These are phyloP conservation scores for Lagerstroemia speciosa DNA, from an alignment of 345 rosid genomes.

Conservation along the genomic window DNA sequence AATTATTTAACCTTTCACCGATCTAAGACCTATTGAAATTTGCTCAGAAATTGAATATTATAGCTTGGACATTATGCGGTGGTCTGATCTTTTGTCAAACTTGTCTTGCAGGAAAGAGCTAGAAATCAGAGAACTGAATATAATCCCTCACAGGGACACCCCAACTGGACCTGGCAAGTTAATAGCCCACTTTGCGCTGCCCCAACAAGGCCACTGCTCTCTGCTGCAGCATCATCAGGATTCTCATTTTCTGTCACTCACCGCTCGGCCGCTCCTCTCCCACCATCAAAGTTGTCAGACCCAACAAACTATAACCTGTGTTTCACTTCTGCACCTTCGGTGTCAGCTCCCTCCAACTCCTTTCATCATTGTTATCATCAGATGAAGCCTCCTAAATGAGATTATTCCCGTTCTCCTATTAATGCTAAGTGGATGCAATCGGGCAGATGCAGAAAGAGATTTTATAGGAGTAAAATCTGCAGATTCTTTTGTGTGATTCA, in stretches of 20 bases:
- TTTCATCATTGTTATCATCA: constrained; percentile 21
- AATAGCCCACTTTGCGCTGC: constrained; percentile 41
- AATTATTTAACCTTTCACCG: too few species aligned
- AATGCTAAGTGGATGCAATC: too few species aligned
- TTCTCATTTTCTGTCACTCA: constrained; percentile 68
- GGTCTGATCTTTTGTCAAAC: not conserved
- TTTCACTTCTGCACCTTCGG: constrained; percentile 17
- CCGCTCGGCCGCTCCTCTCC: constrained; percentile 40
- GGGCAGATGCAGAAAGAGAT: not conserved
- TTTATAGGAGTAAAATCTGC: not conserved
- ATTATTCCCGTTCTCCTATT: too few species aligned
- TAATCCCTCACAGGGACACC: constrained; percentile 39
- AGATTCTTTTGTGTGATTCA: not conserved
- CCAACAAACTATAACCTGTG: constrained; percentile 27
- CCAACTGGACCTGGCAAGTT: constrained; percentile 65
- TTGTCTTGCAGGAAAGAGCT: constrained; percentile 46
- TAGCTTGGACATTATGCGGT: not conserved
- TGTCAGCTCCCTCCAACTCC: constrained; percentile 16
- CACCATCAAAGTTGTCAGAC: constrained; percentile 25
- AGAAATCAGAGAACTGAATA: constrained; percentile 29
- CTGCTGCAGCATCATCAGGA: constrained; percentile 99
- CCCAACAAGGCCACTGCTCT: constrained; percentile 41
- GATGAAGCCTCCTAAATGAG: constrained; percentile 14
- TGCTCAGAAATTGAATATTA: not conserved
- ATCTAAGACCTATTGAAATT: too few species aligned